These are phyloP conservation scores for Barnettozyma sucrosica DNA, from an alignment of 805 yeast genomes.

Conservation along the genomic window DNA sequence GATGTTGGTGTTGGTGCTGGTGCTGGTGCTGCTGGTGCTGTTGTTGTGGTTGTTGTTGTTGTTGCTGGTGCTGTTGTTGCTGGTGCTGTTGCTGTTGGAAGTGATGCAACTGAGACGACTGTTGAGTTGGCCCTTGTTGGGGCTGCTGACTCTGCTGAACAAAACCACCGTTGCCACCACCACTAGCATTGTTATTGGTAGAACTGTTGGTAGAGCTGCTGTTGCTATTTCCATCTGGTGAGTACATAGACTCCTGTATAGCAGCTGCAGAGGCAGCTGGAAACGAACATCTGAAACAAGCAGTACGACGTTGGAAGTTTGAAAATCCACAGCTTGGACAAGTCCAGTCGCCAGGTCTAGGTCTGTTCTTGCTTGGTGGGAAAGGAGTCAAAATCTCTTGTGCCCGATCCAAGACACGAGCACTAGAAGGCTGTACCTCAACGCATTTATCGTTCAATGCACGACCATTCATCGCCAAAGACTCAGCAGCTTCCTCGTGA, in stretches of 20 bases:
- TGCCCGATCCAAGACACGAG: constrained; percentile 72
- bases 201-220: not conserved
- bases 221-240: constrained; percentile 10
- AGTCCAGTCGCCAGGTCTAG: constrained; percentile 98
- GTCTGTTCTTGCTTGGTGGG: constrained; percentile 79
- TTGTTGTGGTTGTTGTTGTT: too few species aligned
- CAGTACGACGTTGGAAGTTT: constrained; percentile 89
- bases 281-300: constrained; percentile 88
- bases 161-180: constrained; percentile 1
- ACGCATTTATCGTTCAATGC: constrained; percentile 64
- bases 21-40: too few species aligned
- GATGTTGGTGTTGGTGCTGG: too few species aligned
- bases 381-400: constrained; percentile 77
- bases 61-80: too few species aligned
- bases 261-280: constrained; percentile 74
- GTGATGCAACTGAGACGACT: constrained; percentile 9
- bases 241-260: constrained; percentile 55
- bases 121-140: constrained; percentile 15
- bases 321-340: constrained; percentile 95
- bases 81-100: constrained; percentile 13
- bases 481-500: constrained; percentile 82
- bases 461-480: constrained; percentile 75
- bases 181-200: not conserved
- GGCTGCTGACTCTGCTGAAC: not conserved
- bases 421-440: constrained; percentile 84